Conservation (phyloP, 495 filamentous ascomycete species). For the Aspergillus wentii region DNA sequence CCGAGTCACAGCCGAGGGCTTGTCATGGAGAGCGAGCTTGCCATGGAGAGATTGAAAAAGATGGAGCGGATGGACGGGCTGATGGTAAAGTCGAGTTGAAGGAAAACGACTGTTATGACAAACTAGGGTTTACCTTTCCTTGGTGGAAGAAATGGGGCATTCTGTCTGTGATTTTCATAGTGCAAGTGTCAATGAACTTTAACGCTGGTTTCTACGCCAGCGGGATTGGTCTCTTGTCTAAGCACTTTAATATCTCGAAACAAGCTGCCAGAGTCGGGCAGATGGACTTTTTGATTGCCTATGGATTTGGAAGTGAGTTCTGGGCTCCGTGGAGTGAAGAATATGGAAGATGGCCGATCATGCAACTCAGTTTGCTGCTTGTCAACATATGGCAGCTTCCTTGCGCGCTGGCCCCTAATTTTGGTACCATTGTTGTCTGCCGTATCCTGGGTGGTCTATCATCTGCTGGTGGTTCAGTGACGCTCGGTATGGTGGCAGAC, state of each 20-base stretch:
- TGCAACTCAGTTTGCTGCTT: constrained; percentile 50
- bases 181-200: constrained; percentile 58
- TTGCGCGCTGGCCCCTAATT: constrained; percentile 49
- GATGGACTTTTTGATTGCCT: constrained; percentile 56
- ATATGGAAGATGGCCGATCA: constrained; percentile 50
- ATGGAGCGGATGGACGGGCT: background rate
- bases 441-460: constrained; percentile 55
- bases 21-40: background rate
- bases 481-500: constrained; percentile 58
- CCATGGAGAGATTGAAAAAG: background rate
- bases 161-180: constrained; percentile 53
- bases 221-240: constrained; percentile 18
- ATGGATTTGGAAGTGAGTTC: constrained; percentile 62
- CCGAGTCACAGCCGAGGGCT: background rate
- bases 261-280: constrained; percentile 49
- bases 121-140: constrained; percentile 51
- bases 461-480: constrained; percentile 59
- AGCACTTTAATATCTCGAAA: constrained; percentile 35
- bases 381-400: constrained; percentile 58
- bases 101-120: constrained; percentile 53
- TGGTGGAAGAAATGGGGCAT: constrained; percentile 54
- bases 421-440: constrained; percentile 50
- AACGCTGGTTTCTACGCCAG: constrained; percentile 55
- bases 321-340: constrained; percentile 68
- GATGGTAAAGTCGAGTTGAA: constrained; percentile 41